Evolutionary conservation across 192 early-diverging fungal species (phyloP).

Genomic region (Coemansia sp.): DNA sequence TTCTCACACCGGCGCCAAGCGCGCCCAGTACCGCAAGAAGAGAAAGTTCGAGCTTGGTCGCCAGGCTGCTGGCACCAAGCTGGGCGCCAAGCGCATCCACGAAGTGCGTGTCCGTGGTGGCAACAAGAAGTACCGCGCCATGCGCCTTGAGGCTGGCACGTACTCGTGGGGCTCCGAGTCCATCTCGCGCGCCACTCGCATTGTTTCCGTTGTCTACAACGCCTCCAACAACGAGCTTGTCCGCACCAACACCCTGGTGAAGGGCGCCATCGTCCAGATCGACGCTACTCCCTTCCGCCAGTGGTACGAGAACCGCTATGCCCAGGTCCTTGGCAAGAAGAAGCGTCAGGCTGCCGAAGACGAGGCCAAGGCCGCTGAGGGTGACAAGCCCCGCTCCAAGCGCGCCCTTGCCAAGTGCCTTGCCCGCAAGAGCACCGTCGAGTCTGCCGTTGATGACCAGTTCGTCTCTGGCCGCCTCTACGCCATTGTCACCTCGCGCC

Average conservation of each 20-base stretch:
- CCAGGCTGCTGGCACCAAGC: constrained; percentile 97
- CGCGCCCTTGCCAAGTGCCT: constrained; percentile 87
- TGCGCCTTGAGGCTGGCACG: constrained; percentile 95
- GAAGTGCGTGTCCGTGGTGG: constrained; percentile 96
- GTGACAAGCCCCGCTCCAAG: constrained; percentile 86
- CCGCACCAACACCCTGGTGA: constrained; percentile 99
- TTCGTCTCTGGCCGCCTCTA: constrained; percentile 92
- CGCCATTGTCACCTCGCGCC: constrained; percentile 92
- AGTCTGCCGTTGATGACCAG: constrained; percentile 88
- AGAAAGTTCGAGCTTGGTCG: constrained; percentile 99
- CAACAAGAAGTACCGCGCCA: constrained; percentile 97
- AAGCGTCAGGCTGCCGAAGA: constrained; percentile 39
- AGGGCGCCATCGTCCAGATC: constrained; percentile 96
- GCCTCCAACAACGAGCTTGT: constrained; percentile 99
- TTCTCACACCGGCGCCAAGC: constrained; percentile 95
- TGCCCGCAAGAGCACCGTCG: constrained; percentile 85
- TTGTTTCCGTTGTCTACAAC: constrained; percentile 96
- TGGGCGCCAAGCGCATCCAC: constrained; percentile 96
- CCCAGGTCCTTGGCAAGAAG: constrained; percentile 83
- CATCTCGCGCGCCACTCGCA: constrained; percentile 94
- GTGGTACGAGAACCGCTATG: constrained; percentile 99
- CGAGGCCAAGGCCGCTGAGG: constrained; percentile 62
- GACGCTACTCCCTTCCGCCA: constrained; percentile 99
- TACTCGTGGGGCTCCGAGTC: constrained; percentile 98
- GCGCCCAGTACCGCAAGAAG: constrained; percentile 99